Percentiles rank a stretch among this genome's conserved stretches.
Evolutionary conservation across 768 basidiomycete species (phyloP).

Genomic region (Suillus occidentalis): DNA sequence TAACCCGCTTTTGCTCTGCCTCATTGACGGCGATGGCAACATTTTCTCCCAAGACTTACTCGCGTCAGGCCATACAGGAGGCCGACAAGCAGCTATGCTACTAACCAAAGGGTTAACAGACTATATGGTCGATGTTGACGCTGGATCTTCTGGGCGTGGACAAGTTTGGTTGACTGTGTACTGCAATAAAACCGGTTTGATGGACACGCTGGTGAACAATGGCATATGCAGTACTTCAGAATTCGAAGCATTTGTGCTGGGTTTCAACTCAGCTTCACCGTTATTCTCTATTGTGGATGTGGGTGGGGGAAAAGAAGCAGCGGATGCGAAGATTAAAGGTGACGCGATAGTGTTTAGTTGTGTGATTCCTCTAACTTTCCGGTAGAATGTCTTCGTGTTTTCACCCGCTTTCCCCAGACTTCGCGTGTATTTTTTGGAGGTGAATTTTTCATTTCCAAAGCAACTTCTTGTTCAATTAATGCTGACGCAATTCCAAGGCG

Average conservation of each 20-base stretch:
- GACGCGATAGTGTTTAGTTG: not conserved
- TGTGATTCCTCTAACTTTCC: conserved; percentile 1
- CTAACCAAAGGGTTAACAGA: conserved; percentile 38
- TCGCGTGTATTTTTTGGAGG: conserved; percentile 42
- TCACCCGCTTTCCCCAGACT: conserved; percentile 48
- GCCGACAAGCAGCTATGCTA: conserved; percentile 35
- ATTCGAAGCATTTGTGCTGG: conserved; percentile 37
- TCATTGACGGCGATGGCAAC: conserved; percentile 43
- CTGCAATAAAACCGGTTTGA: conserved; percentile 36
- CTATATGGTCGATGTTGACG: conserved; percentile 28
- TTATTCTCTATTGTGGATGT: conserved; percentile 44
- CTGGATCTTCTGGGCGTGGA: conserved; percentile 24
- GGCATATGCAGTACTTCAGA: conserved; percentile 33
- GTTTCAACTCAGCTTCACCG: conserved; percentile 42
- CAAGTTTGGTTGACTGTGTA: conserved; percentile 40
- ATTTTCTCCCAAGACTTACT: conserved; percentile 37
- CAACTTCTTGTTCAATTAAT: not conserved
- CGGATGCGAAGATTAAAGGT: conserved; percentile 45
- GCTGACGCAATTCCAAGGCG: conserved; percentile 17
- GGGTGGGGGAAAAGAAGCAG: conserved; percentile 43
- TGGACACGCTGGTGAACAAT: conserved; percentile 31
- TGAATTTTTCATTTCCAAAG: conserved; percentile 1
- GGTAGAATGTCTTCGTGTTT: conserved; percentile 53
- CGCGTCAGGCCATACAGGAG: conserved; percentile 32
- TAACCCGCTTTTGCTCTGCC: conserved; percentile 37